phyloP scores from a whole-genome alignment of 2,329 filamentous ascomycete species.

The Nigrospora oryzae region DNA sequence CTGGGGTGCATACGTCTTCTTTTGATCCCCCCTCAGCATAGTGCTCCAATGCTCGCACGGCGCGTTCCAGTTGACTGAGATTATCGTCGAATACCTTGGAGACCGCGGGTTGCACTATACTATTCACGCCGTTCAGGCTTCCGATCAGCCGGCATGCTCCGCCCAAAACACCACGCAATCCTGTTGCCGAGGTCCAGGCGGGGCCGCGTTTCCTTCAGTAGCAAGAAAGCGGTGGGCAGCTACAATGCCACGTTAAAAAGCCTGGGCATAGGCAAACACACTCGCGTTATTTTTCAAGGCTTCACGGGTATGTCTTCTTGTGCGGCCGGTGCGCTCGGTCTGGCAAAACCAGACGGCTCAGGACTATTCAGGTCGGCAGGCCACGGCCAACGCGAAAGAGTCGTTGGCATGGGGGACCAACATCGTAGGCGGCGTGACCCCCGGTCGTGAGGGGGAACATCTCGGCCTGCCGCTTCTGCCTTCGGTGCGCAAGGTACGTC shows the following conservation, averaged over 20 bases:
- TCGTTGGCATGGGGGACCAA: conserved; percentile 73
- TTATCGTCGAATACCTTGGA: no score
- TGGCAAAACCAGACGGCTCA: background rate
- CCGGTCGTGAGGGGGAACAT: conserved; percentile 62
- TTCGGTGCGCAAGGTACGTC: conserved; percentile 45
- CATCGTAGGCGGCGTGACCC: conserved; percentile 71
- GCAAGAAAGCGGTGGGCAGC: conserved; percentile 6
- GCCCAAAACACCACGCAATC: no score
- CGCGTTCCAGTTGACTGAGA: no score
- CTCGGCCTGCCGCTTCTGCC: conserved; percentile 65
- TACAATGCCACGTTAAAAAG: conserved; percentile 25
- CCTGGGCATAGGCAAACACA: conserved; percentile 28
- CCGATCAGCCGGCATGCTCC: no score
- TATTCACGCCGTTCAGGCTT: no score
- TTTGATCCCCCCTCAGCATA: no score
- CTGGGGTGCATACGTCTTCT: no score
- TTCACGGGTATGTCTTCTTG: conserved; percentile 25
- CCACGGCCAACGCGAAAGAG: conserved; percentile 69
- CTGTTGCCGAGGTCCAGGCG: conserved; percentile 3
- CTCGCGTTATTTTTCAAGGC: conserved; percentile 32
- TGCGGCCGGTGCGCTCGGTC: no score
- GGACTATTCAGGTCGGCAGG: conserved; percentile 21
- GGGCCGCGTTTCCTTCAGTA: conserved; percentile 11
- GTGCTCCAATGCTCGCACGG: no score
- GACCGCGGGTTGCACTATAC: no score